These are phyloP conservation scores for Astrephomene gubernaculifera DNA, from an alignment of 139 green algal species.

Conservation along the genomic window DNA sequence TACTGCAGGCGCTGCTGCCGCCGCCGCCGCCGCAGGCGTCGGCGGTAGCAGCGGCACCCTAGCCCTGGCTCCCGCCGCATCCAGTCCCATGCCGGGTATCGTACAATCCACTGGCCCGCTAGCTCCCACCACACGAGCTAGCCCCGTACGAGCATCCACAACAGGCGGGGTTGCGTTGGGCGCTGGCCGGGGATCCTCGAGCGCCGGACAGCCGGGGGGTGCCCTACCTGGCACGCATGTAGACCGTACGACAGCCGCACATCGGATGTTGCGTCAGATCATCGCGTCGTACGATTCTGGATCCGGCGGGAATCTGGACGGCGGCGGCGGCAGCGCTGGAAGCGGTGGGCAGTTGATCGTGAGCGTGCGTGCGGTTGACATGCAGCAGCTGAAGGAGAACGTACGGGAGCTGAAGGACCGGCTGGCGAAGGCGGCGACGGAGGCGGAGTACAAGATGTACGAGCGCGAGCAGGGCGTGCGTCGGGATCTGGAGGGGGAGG, in stretches of 20 bases:
- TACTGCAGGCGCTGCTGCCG: neutral
- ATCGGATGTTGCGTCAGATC: neutral
- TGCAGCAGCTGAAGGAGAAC: slow-evolving; percentile 39
- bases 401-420: slow-evolving; percentile 49
- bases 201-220: too few relatives aligned
- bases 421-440: slow-evolving; percentile 47
- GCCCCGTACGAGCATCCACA: neutral
- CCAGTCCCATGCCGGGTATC: neutral
- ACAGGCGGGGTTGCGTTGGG: neutral
- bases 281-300: neutral
- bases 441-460: slow-evolving; percentile 57
- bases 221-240: neutral
- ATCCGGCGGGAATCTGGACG: too few relatives aligned
- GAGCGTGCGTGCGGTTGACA: slow-evolving; percentile 44
- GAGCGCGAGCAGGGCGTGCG: slow-evolving; percentile 48
- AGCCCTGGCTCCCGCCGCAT: neutral
- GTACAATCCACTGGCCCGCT: neutral
- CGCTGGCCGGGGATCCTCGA: too few relatives aligned
- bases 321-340: neutral
- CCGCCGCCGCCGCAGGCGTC: neutral
- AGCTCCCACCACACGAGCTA: neutral
- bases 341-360: slow-evolving; percentile 28
- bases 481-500: slow-evolving; percentile 32
- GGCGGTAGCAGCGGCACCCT: neutral
- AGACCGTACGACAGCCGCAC: slow-evolving; percentile 6